Base-by-base conservation (phyloP, 495 filamentous ascomycete genomes). In the Podospora pseudoanserina region DNA sequence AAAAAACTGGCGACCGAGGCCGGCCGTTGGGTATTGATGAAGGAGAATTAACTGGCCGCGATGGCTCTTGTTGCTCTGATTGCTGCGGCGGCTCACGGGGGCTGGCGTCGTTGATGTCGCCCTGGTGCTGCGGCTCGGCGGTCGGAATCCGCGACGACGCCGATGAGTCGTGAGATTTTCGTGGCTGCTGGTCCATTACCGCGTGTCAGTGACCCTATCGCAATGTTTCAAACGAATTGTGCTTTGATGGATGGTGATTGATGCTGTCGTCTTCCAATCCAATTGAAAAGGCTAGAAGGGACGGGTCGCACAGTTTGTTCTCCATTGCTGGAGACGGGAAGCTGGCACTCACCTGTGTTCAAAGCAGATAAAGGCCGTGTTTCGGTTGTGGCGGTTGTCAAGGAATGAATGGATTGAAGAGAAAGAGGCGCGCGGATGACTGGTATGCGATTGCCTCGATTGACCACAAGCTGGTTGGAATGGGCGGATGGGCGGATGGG, bases 181-280 rank as follows among this genome's bases (percentile, higher is more conserved):
- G 56, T 11, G 68, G 67, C 70, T 74, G 70, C 59, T 70, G 63
- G 16, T 58, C 56, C 72, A 76, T 72, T 61, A 56, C 34, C 60
- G 58, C 56, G 72, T 65, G 73, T 78, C 63, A 78, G 76, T 69
- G 65, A 67, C 4, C 58, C 32, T 28, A 58, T 67, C 74, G 63
- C 63, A 60, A 39, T 54, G 44, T 18, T 30, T 27, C 44, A 6
- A 23, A 23, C 23, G 23, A 23, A 23, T 23, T 23, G 23, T 23
- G 23, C 23, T 23, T 23, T 23, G 23, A 23, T 23, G 23, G 23
- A 32, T 4, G 30, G 39, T 16, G n/a, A 39, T 59, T 63, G 55
- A 32, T 32, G 30, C 30, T 32, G 30, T 32, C 30, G 4, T 32
- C 30, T 23, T 23, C 39, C 15, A 11, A 11, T 49, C 39, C 39